Conservation (phyloP, 371 early-diverging fungal species). For the Mucor mucedo region DNA sequence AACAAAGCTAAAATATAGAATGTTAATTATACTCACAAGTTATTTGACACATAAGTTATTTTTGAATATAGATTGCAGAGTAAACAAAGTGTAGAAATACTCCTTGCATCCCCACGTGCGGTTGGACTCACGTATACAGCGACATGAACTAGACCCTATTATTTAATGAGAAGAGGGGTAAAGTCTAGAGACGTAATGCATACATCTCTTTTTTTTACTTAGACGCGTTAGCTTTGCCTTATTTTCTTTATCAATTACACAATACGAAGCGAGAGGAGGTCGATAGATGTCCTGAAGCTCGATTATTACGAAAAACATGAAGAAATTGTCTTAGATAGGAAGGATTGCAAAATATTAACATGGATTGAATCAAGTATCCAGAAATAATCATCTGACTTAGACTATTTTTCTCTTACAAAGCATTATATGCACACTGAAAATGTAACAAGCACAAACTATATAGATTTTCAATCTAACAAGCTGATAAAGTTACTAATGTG, state of each 20-base stretch:
- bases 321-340: constrained; percentile 9
- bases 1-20: constrained; percentile 9
- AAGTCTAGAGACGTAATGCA: no score
- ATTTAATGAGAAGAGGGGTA: constrained; percentile 13
- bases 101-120: constrained; percentile 16
- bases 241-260: no score
- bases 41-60: background rate
- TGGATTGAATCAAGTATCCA: constrained; percentile 13
- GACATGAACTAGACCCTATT: constrained; percentile 20
- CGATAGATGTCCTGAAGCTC: no score
- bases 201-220: no score
- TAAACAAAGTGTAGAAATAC: constrained; percentile 15
- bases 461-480: constrained; percentile 19
- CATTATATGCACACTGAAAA: constrained; percentile 12
- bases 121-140: constrained; percentile 12
- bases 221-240: no score
- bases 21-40: constrained; percentile 5
- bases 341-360: constrained; percentile 10
- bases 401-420: constrained; percentile 20
- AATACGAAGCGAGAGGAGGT: background rate
- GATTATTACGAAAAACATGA: constrained; percentile 4
- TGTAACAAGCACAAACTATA: constrained; percentile 13
- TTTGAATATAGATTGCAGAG: constrained; percentile 3
- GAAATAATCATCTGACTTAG: constrained; percentile 6
- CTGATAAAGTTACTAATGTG: constrained; percentile 15